Evolutionary conservation across 192 early-diverging fungal genomes (phyloP).

Genomic region (Podila horticola): DNA sequence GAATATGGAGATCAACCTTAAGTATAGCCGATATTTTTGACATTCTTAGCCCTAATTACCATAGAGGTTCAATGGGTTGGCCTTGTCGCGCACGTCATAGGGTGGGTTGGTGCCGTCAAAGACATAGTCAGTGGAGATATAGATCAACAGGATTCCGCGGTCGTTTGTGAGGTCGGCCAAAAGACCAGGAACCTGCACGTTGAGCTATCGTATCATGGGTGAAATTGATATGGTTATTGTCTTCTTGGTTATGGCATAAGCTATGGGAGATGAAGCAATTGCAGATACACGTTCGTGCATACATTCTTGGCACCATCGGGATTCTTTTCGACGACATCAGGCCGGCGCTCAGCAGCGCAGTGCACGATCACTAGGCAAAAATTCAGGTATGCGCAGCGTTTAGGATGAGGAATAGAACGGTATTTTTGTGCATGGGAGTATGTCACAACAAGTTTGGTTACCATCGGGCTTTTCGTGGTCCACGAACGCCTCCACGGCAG

Average conservation of each 20-base stretch:
- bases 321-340: conserved; percentile 81
- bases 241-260: background rate
- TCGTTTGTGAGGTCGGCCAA: conserved; percentile 64
- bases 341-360: conserved; percentile 88
- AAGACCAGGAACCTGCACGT: conserved; percentile 68
- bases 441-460: conserved; percentile 5
- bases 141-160: conserved; percentile 70
- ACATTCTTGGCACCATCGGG: conserved; percentile 63
- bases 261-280: background rate
- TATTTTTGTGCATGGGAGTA: background rate
- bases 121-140: conserved; percentile 93
- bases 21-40: background rate
- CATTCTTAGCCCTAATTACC: conserved; percentile 48
- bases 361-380: conserved; percentile 70
- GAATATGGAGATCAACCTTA: too few relatives aligned
- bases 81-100: conserved; percentile 72
- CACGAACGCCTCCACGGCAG: conserved; percentile 64
- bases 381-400: too few relatives aligned
- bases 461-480: conserved; percentile 65
- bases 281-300: conserved; percentile 8
- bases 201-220: conserved; percentile 61
- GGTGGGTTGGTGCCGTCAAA: conserved; percentile 89
- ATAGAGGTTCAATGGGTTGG: conserved; percentile 88
- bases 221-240: background rate
- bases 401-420: background rate